Conservation (phyloP, 2,329 filamentous ascomycete species). For the Fusarium sp. region DNA sequence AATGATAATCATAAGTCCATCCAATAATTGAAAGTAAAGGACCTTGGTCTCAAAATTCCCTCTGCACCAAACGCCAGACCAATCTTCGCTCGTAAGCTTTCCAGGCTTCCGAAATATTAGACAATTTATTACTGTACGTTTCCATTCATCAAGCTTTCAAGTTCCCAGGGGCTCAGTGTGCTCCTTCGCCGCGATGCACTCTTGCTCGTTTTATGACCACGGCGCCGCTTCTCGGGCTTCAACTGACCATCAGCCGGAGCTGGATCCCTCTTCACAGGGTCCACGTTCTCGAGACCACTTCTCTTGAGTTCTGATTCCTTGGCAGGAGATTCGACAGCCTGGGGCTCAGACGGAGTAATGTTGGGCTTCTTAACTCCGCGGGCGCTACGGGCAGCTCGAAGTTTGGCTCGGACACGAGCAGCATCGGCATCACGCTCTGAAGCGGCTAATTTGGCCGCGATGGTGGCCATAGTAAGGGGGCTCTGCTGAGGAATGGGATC, state of each 20-base stretch:
- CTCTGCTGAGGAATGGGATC: constrained; percentile 62
- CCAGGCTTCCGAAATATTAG: constrained; percentile 33
- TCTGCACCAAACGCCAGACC: constrained; percentile 42
- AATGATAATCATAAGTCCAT: not conserved
- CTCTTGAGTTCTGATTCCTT: constrained; percentile 19
- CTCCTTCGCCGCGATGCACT: constrained; percentile 73
- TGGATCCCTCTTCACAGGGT: constrained; percentile 52
- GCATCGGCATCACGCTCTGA: constrained; percentile 73
- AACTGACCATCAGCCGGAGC: constrained; percentile 35
- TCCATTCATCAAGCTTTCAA: constrained; percentile 71
- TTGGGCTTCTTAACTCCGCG: constrained; percentile 50
- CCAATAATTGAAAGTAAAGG: not conserved
- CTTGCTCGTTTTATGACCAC: constrained; percentile 65
- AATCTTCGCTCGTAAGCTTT: constrained; percentile 31
- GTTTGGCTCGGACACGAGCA: constrained; percentile 70
- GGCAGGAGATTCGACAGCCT: constrained; percentile 4
- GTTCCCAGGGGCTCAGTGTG: constrained; percentile 79
- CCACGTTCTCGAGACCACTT: constrained; percentile 43
- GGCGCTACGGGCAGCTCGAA: constrained; percentile 62
- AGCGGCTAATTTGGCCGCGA: constrained; percentile 72
- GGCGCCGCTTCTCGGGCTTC: constrained; percentile 58
- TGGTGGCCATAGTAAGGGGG: constrained; percentile 69
- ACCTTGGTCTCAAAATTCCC: not conserved
- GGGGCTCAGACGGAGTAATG: constrained; percentile 35
- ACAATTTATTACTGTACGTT: constrained; percentile 54